phyloP scores from a whole-genome alignment of 2,329 filamentous ascomycete genomes.

The Chrysoporthe cubensis region DNA sequence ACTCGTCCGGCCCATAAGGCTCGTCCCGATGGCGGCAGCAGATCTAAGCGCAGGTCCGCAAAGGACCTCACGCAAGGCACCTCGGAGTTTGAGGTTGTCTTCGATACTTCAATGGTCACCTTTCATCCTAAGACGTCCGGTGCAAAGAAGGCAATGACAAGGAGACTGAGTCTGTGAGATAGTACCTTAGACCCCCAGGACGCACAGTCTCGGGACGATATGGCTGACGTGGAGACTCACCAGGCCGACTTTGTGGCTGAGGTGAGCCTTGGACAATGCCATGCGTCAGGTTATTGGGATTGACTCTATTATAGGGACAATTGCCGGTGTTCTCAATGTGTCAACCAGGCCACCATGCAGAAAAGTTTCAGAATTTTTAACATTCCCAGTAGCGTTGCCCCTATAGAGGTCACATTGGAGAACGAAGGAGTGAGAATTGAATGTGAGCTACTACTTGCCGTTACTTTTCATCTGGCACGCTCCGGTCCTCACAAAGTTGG shows the following conservation, averaged over 20 bases:
- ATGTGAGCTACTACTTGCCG: slow-evolving; percentile 46
- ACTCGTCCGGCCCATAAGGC: background rate
- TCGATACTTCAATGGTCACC: background rate
- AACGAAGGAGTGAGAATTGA: slow-evolving; percentile 48
- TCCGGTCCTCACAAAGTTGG: slow-evolving; percentile 28
- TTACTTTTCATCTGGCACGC: background rate
- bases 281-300: background rate
- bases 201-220: background rate
- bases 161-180: background rate
- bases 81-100: background rate
- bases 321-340: slow-evolving; percentile 69
- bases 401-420: slow-evolving; percentile 38
- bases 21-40: background rate
- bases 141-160: too few species aligned
- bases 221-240: slow-evolving; percentile 2
- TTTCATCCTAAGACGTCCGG: background rate
- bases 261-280: slow-evolving; percentile 10
- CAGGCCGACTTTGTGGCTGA: slow-evolving; percentile 25
- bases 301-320: slow-evolving; percentile 60
- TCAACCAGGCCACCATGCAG: slow-evolving; percentile 73
- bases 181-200: background rate
- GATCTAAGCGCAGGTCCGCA: background rate
- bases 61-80: background rate
- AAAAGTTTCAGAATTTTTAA: slow-evolving; percentile 70
- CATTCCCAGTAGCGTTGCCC: slow-evolving; percentile 51